Evolutionary conservation across 176 grass and related monocot genomes (phyloP), one percentile per base, ranked within the genome.

Genomic region (Miscanthus lutarioriparius): DNA sequence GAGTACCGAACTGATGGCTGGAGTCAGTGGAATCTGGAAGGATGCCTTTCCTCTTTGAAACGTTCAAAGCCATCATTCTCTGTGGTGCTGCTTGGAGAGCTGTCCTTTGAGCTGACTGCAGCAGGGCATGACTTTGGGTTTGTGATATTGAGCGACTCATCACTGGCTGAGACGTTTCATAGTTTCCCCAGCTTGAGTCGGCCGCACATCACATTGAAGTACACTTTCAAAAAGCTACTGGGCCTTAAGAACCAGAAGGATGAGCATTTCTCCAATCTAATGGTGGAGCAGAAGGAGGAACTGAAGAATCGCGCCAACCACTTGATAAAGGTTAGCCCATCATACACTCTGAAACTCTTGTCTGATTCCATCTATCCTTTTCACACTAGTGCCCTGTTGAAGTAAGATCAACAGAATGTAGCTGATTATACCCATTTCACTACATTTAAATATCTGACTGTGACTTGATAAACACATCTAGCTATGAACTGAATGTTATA

Each of bases 121-220:
- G 91, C 89, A 28, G 96, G 93, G 62, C 86, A 94, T 49, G 89
- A 95, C 49, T 95, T 94, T 27, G 96, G 96, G 56, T 98, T 90
- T 86, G 80, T 98, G 33, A 86, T 98, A 59, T 74, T 98, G 74
- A 89, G 85, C 14, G 91, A 89, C 16, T 74, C 87, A 45, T 85
- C 81, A 45, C 88, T 98, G 87, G 68, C 86, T 43, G 91, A 95
- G 44, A 77, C 80, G 32, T 93, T 98, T 67, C 79, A 92, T 70
- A 86, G 87, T 78, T 94, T 97, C 75, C 87, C 92, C 28, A 95
- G 89, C 69, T 87, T 94, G 85, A 90, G 87, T 78, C 87, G 83
- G 3, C 96, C 96, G 0, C 96, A 95, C 49, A 85, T 75, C 88
- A 98, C 92, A 26, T 54, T 91, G 23, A 98, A 90, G 85, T 98